phyloP scores from a whole-genome alignment of 2,329 filamentous ascomycete genomes.

The Neopestalotiopsis sp. region DNA sequence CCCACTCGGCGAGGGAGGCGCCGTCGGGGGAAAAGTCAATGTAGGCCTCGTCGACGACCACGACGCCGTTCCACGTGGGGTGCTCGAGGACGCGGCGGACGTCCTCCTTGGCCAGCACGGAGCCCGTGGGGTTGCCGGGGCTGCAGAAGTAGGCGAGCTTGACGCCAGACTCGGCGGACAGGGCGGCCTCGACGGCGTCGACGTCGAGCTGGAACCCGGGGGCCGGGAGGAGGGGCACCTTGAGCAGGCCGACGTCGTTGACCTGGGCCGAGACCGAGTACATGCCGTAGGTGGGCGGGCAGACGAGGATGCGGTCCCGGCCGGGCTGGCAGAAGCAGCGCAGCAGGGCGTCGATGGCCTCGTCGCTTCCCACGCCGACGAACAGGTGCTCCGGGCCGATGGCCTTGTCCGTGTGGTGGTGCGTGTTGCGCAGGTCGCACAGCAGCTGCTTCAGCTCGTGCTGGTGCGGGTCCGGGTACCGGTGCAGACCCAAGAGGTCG shows the following conservation, averaged over 20 bases:
- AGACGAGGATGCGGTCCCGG: conserved; percentile 88
- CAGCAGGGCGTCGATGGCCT: conserved; percentile 93
- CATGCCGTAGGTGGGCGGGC: conserved; percentile 98
- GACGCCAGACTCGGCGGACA: conserved; percentile 67
- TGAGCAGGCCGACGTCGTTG: conserved; percentile 87
- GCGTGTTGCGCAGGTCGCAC: conserved; percentile 85
- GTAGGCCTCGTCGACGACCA: conserved; percentile 92
- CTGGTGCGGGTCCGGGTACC: conserved; percentile 98
- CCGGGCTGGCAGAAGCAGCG: conserved; percentile 92
- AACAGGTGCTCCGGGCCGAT: conserved; percentile 86
- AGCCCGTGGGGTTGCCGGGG: conserved; percentile 91
- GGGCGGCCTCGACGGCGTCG: conserved; percentile 67
- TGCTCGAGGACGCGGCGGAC: conserved; percentile 78
- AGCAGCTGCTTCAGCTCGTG: conserved; percentile 82
- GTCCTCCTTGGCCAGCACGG: conserved; percentile 76
- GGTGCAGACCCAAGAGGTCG: conserved; percentile 83
- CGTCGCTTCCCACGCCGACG: conserved; percentile 93
- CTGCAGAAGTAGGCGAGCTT: conserved; percentile 95
- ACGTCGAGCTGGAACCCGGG: conserved; percentile 79
- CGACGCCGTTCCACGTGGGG: conserved; percentile 92
- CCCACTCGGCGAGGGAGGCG: conserved; percentile 88
- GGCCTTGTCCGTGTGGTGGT: conserved; percentile 75
- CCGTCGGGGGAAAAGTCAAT: conserved; percentile 86
- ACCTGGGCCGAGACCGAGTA: conserved; percentile 93
- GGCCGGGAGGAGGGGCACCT: conserved; percentile 78